Base-by-base conservation (phyloP, 192 early-diverging fungal species). In the Lobosporangium transversale region DNA sequence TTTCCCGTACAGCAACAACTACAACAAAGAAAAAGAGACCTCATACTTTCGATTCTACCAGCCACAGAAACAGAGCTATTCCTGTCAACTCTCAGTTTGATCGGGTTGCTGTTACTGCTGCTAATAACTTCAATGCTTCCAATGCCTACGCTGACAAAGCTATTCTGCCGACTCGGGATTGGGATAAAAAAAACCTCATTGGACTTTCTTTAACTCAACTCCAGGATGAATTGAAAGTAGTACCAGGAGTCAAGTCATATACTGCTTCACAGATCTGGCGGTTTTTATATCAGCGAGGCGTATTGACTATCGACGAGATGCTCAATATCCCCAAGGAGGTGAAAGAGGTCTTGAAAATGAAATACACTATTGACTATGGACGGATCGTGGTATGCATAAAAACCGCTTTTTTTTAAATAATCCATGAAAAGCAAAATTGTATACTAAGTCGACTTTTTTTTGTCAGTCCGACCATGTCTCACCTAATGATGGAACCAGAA, bases 301-400 rank as follows among this genome's bases (percentile, higher is more conserved):
- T 65, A 2, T 85, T 84, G 3, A 63, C 62, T 45, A 89, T 94
- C 44, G 83, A 88, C 26, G 88, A 89, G n/a, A 92, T 94, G 85
- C 58, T 83, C 6, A 86, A 84, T 47, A 55, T 94, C 52, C 81
- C 87, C 10, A 83, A 83, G 42, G 36, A 47, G 2, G 47, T 90
- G 17, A 84, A 82, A 53, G 61, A 80, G 12, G 68, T 81, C 3
- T 76, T 94, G 14, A 79, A 82, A 3, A 57, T 68, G 9, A 56
- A 55, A 3, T 89, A 85, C 68, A 68, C 68, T 1, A 87, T 92
- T 20, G 83, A 85, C 43, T 86, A 88, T 58, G 89, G 89, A 0
- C 68, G 79, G 20, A 65, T 90, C 23, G 54, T 86, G 79, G 82
- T 84, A 71, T 76, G 56, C 47, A 17, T 17, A 10, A n/a, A 20